A percentile compares a stretch with the other conserved stretches of the same genome.
These are phyloP conservation scores for Mycena venus DNA, from an alignment of 768 basidiomycete genomes.

Conservation along the genomic window DNA sequence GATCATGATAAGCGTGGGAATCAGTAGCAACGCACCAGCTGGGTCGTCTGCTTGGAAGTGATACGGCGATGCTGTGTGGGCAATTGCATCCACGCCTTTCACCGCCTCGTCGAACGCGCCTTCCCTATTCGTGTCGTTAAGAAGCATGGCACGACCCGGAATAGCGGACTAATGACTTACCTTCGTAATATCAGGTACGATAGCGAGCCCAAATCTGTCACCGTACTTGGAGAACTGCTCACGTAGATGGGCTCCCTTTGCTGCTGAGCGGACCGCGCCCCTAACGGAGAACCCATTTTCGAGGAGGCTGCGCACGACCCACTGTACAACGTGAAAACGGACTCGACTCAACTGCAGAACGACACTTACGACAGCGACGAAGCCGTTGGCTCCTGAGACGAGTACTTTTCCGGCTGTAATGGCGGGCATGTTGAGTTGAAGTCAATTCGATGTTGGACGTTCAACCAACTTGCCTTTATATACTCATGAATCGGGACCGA, in stretches of 20 bases:
- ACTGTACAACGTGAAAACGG: too few relatives aligned
- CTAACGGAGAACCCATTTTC: slow-evolving; percentile 73
- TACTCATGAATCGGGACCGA: too few relatives aligned
- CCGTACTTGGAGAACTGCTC: slow-evolving; percentile 66
- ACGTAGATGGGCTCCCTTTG: slow-evolving; percentile 70
- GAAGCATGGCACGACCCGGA: background rate
- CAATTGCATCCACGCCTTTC: slow-evolving; percentile 79
- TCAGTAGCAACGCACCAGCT: slow-evolving; percentile 39
- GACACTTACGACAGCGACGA: too few relatives aligned
- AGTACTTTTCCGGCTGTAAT: too few relatives aligned
- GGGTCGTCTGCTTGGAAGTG: slow-evolving; percentile 61
- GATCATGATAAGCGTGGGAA: background rate
- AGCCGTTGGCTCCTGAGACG: background rate
- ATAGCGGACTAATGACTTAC: slow-evolving; percentile 29
- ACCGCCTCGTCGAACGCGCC: slow-evolving; percentile 87
- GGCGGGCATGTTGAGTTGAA: too few relatives aligned
- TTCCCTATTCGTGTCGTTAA: slow-evolving; percentile 50
- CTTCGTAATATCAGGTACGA: slow-evolving; percentile 78
- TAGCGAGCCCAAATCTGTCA: slow-evolving; percentile 70
- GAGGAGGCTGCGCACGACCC: slow-evolving; percentile 64
- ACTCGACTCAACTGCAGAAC: too few relatives aligned
- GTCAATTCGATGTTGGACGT: too few relatives aligned
- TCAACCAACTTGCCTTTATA: too few relatives aligned
- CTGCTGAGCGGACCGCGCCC: slow-evolving; percentile 73
- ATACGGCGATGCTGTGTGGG: slow-evolving; percentile 78